Percentiles rank a stretch among this genome's conserved stretches.
Evolutionary conservation across 2,329 filamentous ascomycete species (phyloP).

Genomic region (Claviceps sp.): DNA sequence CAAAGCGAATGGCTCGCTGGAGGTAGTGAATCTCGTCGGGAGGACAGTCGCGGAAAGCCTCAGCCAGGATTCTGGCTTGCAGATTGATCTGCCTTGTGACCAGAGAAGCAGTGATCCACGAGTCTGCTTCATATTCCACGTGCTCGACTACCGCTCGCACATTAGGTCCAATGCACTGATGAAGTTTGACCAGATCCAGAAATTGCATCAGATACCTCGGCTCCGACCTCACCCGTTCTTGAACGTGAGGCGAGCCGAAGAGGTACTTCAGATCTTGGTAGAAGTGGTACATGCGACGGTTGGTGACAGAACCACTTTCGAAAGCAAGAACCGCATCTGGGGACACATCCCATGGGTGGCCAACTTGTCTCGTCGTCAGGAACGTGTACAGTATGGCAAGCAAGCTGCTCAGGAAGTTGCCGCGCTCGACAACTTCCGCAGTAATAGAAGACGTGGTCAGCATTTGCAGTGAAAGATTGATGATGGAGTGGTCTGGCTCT

Average conservation of each 20-base stretch:
- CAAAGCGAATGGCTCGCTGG: conserved; percentile 56
- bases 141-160: conserved; percentile 82
- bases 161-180: conserved; percentile 95
- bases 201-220: conserved; percentile 87
- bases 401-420: conserved; percentile 89
- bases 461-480: conserved; percentile 94
- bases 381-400: conserved; percentile 97
- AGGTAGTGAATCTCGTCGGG: conserved; percentile 53
- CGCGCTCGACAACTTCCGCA: conserved; percentile 83
- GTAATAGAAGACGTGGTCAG: conserved; percentile 94
- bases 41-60: conserved; percentile 63
- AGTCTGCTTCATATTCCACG: conserved; percentile 95
- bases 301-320: conserved; percentile 87
- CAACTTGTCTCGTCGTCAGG: conserved; percentile 87
- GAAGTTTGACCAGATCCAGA: conserved; percentile 85
- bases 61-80: conserved; percentile 75
- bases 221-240: conserved; percentile 69
- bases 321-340: conserved; percentile 80
- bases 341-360: conserved; percentile 80
- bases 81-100: conserved; percentile 92
- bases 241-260: conserved; percentile 76
- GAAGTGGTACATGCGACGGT: conserved; percentile 93
- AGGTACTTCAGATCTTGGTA: conserved; percentile 90
- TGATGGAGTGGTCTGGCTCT: conserved; percentile 95
- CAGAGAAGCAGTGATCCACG: conserved; percentile 92